phyloP scores from a whole-genome alignment of 2,329 filamentous ascomycete species.

The Fusarium sp. region DNA sequence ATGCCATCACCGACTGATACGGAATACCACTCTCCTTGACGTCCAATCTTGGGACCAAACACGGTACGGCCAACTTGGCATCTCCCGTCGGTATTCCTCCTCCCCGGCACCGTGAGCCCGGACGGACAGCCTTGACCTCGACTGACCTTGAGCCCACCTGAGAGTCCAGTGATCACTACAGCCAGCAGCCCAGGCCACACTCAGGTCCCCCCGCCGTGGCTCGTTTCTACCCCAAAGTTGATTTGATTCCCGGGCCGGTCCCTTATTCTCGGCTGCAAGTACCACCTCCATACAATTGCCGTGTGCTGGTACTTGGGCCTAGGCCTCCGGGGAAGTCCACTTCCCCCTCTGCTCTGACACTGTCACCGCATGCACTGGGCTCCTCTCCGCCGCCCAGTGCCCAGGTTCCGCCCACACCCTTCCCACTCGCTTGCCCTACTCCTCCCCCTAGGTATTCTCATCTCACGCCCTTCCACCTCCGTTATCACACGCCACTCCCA shows the following conservation, averaged over 20 bases:
- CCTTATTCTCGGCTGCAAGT: slow-evolving; percentile 17
- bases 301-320: slow-evolving; percentile 12
- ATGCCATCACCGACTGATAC: neutral
- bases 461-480: slow-evolving; percentile 30
- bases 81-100: slow-evolving; percentile 21
- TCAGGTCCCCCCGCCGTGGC: slow-evolving; percentile 7
- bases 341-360: slow-evolving; percentile 30
- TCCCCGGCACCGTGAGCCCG: slow-evolving; percentile 38
- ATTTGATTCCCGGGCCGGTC: slow-evolving; percentile 34
- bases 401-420: slow-evolving; percentile 32
- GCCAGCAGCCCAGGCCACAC: slow-evolving; percentile 12
- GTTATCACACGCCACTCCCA: slow-evolving; percentile 31
- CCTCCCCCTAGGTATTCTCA: neutral
- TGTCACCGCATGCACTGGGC: slow-evolving; percentile 10
- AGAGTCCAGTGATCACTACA: slow-evolving; percentile 29
- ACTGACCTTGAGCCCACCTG: slow-evolving; percentile 42
- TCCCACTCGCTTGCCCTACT: slow-evolving; percentile 22
- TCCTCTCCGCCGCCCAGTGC: slow-evolving; percentile 32
- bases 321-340: slow-evolving; percentile 36
- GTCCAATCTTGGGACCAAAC: neutral
- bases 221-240: slow-evolving; percentile 35
- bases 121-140: slow-evolving; percentile 30
- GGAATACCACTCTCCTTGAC: slow-evolving; percentile 4
- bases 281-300: slow-evolving; percentile 18
- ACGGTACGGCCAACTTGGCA: slow-evolving; percentile 9